A percentile compares a stretch with the other conserved stretches of the same genome.
These are phyloP conservation scores for Chalaropsis thielavioides DNA, from an alignment of 2,329 filamentous ascomycete genomes.

Conservation along the genomic window DNA sequence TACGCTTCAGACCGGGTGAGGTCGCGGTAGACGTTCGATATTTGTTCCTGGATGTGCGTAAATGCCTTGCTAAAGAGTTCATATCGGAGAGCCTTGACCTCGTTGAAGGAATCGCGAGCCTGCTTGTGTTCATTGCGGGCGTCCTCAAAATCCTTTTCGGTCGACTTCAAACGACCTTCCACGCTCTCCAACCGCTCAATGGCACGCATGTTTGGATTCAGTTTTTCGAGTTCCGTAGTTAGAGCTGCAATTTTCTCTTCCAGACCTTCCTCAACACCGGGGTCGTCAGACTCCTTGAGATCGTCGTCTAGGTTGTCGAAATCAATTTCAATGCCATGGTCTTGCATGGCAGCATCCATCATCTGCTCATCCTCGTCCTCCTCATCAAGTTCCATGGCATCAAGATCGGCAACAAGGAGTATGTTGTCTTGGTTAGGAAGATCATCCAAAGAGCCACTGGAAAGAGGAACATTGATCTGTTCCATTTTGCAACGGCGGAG, in stretches of 20 bases:
- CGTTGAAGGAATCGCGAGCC: slow-evolving; percentile 70
- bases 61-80: slow-evolving; percentile 95
- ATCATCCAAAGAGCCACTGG: slow-evolving; percentile 62
- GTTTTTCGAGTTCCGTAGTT: slow-evolving; percentile 70
- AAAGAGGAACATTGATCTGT: slow-evolving; percentile 73
- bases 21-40: slow-evolving; percentile 86
- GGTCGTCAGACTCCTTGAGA: slow-evolving; percentile 58
- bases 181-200: slow-evolving; percentile 82
- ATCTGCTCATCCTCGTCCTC: slow-evolving; percentile 36
- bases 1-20: slow-evolving; percentile 83
- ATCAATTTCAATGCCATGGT: slow-evolving; percentile 83
- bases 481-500: slow-evolving; percentile 85
- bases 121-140: slow-evolving; percentile 59
- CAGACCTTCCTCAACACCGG: slow-evolving; percentile 58
- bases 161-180: slow-evolving; percentile 65
- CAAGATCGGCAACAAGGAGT: slow-evolving; percentile 59
- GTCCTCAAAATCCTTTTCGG: slow-evolving; percentile 79
- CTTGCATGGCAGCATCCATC: slow-evolving; percentile 55
- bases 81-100: slow-evolving; percentile 66
- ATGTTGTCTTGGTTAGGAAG: slow-evolving; percentile 71
- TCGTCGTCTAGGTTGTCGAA: slow-evolving; percentile 73
- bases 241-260: slow-evolving; percentile 64
- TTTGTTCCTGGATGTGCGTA: slow-evolving; percentile 86
- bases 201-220: slow-evolving; percentile 93
- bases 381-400: slow-evolving; percentile 87